Percentiles rank a stretch among this genome's conserved stretches.
Evolutionary conservation across 2,329 filamentous ascomycete genomes (phyloP).

Genomic region (Penicillium sp.): DNA sequence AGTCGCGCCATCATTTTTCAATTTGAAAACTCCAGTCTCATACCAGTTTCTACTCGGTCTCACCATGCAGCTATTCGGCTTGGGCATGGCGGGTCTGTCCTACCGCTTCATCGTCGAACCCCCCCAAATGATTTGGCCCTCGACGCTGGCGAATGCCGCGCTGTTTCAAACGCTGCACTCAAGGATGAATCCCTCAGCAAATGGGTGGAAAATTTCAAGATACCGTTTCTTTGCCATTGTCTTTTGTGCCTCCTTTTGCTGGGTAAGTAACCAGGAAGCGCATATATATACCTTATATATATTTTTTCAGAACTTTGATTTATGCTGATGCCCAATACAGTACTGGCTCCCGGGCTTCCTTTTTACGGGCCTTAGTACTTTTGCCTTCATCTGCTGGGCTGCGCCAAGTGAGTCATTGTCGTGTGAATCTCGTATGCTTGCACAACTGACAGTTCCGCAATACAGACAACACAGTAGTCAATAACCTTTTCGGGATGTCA

Average conservation of each 20-base stretch:
- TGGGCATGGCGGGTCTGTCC: conserved; percentile 36
- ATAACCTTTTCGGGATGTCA: conserved; percentile 37
- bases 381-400: conserved; percentile 41
- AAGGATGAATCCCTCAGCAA: conserved; percentile 29
- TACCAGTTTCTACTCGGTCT: conserved; percentile 36
- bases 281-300: not conserved
- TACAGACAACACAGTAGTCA: conserved; percentile 30
- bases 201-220: conserved; percentile 33
- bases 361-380: conserved; percentile 27
- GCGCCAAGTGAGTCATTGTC: conserved; percentile 33
- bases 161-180: conserved; percentile 33
- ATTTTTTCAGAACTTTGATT: not conserved
- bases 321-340: not conserved
- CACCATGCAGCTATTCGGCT: conserved; percentile 36
- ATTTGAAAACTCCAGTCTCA: conserved; percentile 32
- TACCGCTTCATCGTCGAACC: conserved; percentile 35
- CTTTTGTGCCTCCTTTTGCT: conserved; percentile 20
- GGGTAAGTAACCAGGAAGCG: conserved; percentile 13
- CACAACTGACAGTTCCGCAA: conserved; percentile 37
- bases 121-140: conserved; percentile 36
- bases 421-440: conserved; percentile 1
- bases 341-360: conserved; percentile 29
- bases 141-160: conserved; percentile 31
- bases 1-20: conserved; percentile 29
- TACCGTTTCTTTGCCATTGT: conserved; percentile 23